These are phyloP conservation scores for Nidularia pulvinata DNA, from an alignment of 768 basidiomycete species.

Conservation along the genomic window DNA sequence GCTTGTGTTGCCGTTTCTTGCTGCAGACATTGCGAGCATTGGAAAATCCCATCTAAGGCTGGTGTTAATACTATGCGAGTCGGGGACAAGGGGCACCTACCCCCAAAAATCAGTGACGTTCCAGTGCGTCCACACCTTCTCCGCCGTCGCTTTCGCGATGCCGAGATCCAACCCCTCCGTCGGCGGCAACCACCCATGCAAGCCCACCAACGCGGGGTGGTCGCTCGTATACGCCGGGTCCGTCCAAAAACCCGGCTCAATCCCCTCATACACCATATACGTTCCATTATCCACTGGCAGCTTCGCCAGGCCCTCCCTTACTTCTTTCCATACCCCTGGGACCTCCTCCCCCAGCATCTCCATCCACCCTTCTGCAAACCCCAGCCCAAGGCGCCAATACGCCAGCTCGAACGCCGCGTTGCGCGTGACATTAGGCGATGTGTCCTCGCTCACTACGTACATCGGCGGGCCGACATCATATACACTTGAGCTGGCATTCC, in stretches of 20 bases:
- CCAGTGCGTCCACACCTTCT: constrained; percentile 55
- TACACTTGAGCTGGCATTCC: constrained; percentile 40
- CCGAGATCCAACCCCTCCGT: constrained; percentile 43
- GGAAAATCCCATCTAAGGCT: constrained; percentile 57
- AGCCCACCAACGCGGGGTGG: constrained; percentile 55
- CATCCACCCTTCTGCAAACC: constrained; percentile 50
- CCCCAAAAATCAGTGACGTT: constrained; percentile 56
- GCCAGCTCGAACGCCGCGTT: constrained; percentile 62
- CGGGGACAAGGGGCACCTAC: constrained; percentile 20
- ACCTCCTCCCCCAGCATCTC: constrained; percentile 33
- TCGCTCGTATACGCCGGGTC: constrained; percentile 50
- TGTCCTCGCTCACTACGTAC: constrained; percentile 58
- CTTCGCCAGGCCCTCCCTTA: constrained; percentile 44
- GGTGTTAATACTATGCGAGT: not conserved
- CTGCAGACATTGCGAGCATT: constrained; percentile 63
- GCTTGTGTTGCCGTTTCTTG: constrained; percentile 45
- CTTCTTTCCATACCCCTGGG: constrained; percentile 40
- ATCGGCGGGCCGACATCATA: constrained; percentile 63
- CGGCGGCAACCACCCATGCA: constrained; percentile 58
- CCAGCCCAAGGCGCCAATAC: constrained; percentile 55
- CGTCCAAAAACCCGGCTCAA: constrained; percentile 50
- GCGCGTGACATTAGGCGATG: constrained; percentile 47
- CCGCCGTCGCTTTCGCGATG: constrained; percentile 46
- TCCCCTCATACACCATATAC: constrained; percentile 58
- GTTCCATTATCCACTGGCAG: constrained; percentile 49